Evolutionary conservation across 2,329 filamentous ascomycete species (phyloP).

Genomic region (Mycogone perniciosa): DNA sequence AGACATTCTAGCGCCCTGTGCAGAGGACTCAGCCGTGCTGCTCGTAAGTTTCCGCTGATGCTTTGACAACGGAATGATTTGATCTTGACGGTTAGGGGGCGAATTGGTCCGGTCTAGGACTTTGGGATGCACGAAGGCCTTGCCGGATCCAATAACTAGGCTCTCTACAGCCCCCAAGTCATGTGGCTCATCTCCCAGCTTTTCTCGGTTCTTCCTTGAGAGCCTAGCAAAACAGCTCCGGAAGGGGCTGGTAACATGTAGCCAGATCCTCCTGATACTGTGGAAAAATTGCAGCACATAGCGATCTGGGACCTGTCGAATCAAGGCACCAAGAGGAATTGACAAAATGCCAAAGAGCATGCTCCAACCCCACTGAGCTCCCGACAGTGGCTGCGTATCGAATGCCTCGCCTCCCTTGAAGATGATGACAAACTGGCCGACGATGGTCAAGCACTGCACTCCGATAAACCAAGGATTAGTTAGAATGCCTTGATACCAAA

Average conservation of each 20-base stretch:
- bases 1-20: background rate
- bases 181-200: slow-evolving; percentile 15
- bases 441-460: slow-evolving; percentile 61
- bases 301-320: slow-evolving; percentile 35
- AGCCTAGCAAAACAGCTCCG: slow-evolving; percentile 17
- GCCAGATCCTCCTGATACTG: slow-evolving; percentile 15
- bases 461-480: slow-evolving; percentile 71
- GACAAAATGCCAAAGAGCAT: slow-evolving; percentile 61
- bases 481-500: slow-evolving; percentile 66
- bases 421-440: slow-evolving; percentile 65
- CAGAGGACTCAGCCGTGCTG: slow-evolving; percentile 2
- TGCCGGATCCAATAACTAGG: slow-evolving; percentile 7
- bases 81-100: background rate
- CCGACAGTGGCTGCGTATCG: slow-evolving; percentile 53
- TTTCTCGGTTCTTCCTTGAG: slow-evolving; percentile 20
- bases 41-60: background rate
- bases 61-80: background rate
- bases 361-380: slow-evolving; percentile 63
- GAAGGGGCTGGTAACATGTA: slow-evolving; percentile 17
- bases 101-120: background rate
- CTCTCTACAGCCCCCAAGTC: slow-evolving; percentile 22
- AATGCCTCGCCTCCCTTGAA: slow-evolving; percentile 65
- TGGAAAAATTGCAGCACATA: slow-evolving; percentile 26
- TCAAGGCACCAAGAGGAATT: slow-evolving; percentile 50
- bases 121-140: background rate